These are phyloP conservation scores for Pilaira anomala DNA, from an alignment of 192 early-diverging fungal species.

Conservation along the genomic window DNA sequence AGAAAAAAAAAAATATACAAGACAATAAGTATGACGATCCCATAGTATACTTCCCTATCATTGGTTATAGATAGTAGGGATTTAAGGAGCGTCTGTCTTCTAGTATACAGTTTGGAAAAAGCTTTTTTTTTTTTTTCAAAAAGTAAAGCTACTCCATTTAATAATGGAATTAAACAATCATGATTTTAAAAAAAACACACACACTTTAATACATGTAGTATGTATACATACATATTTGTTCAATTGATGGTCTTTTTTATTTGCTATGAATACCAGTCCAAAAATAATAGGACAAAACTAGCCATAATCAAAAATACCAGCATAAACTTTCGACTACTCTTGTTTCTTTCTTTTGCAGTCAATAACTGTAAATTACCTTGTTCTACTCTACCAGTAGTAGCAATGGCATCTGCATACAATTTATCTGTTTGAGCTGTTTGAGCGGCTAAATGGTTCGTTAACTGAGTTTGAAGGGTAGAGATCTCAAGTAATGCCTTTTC, in stretches of 20 bases:
- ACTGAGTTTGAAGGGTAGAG: slow-evolving; percentile 63
- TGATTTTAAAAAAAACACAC: too few species aligned
- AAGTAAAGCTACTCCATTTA: too few species aligned
- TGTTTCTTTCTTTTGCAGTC: slow-evolving; percentile 61
- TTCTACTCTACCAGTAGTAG: slow-evolving; percentile 58
- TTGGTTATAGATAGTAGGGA: too few species aligned
- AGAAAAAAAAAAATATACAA: slow-evolving; percentile 8
- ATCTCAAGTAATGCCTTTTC: slow-evolving; percentile 71
- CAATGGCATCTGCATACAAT: slow-evolving; percentile 68
- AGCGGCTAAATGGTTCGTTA: slow-evolving; percentile 66
- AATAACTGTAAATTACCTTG: slow-evolving; percentile 66
- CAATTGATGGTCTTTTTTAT: too few species aligned
- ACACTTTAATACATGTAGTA: too few species aligned
- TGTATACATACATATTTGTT: too few species aligned
- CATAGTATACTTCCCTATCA: neutral
- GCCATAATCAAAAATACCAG: slow-evolving; percentile 66
- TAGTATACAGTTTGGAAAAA: too few species aligned
- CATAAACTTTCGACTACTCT: slow-evolving; percentile 70
- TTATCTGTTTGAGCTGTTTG: slow-evolving; percentile 73
- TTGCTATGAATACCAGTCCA: slow-evolving; percentile 69
- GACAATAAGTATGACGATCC: neutral
- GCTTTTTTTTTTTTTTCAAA: too few species aligned
- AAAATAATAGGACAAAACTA: slow-evolving; percentile 68
- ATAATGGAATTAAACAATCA: too few species aligned
- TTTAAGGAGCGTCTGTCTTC: slow-evolving; percentile 12